These are phyloP conservation scores for Podaxis pistillaris DNA, from an alignment of 768 basidiomycete species.

Conservation along the genomic window DNA sequence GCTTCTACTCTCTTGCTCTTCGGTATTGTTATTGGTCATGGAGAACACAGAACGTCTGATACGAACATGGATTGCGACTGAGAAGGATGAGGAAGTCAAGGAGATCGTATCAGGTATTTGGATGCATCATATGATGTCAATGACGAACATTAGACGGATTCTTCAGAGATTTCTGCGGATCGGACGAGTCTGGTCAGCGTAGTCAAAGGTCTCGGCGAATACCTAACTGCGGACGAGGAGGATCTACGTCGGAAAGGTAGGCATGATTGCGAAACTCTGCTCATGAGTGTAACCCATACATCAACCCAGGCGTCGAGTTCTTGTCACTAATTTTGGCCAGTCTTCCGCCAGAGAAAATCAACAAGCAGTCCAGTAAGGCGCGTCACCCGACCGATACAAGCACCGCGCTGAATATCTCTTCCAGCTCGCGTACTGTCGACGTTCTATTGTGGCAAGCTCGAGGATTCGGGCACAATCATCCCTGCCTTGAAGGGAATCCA, in stretches of 20 bases:
- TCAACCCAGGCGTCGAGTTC: conserved; percentile 71
- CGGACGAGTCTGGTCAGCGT: conserved; percentile 65
- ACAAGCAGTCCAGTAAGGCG: conserved; percentile 75
- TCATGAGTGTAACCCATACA: background rate
- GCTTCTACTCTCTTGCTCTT: background rate
- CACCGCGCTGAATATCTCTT: background rate
- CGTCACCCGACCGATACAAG: background rate
- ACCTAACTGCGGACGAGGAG: conserved; percentile 85
- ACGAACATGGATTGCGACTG: conserved; percentile 71
- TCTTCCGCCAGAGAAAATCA: conserved; percentile 63
- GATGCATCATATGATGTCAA: background rate
- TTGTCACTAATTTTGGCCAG: conserved; percentile 68
- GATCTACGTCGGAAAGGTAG: conserved; percentile 76
- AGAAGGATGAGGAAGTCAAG: conserved; percentile 56
- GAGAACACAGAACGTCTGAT: conserved; percentile 47
- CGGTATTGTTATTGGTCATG: conserved; percentile 25
- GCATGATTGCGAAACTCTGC: background rate
- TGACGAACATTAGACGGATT: conserved; percentile 2
- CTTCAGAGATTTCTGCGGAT: conserved; percentile 49
- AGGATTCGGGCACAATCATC: conserved; percentile 81
- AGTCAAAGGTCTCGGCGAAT: conserved; percentile 85
- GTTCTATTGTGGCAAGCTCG: conserved; percentile 86
- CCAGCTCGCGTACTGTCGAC: conserved; percentile 77
- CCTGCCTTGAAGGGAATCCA: conserved; percentile 78
- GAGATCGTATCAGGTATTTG: conserved; percentile 58